Percentiles rank a stretch among this genome's conserved stretches.
phyloP scores from a whole-genome alignment of 768 basidiomycete genomes.

The Tulasnella sp. region DNA sequence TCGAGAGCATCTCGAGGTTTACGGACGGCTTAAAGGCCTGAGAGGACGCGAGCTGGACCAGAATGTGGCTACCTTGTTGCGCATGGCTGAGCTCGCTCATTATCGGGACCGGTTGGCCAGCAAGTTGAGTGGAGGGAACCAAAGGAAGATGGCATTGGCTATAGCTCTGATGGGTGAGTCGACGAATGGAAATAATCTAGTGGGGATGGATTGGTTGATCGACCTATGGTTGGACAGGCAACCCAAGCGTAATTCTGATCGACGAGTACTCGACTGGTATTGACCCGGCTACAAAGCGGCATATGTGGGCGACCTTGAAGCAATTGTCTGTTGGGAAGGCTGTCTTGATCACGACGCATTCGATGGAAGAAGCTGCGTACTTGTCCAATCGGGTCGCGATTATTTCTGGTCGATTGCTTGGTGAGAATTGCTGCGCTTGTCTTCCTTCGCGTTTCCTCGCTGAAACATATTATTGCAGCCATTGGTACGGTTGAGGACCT shows the following conservation, averaged over 20 bases:
- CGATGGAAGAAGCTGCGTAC: conserved; percentile 79
- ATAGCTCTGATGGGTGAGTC: conserved; percentile 60
- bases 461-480: conserved; percentile 36
- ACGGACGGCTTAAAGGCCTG: conserved; percentile 67
- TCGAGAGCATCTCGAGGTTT: conserved; percentile 62
- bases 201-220: background rate
- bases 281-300: conserved; percentile 74
- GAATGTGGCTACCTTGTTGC: conserved; percentile 52
- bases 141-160: conserved; percentile 65
- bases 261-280: conserved; percentile 81
- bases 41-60: conserved; percentile 42
- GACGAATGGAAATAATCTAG: background rate
- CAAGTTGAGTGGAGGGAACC: conserved; percentile 71
- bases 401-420: conserved; percentile 60
- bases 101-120: conserved; percentile 68
- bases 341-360: conserved; percentile 40
- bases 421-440: conserved; percentile 32
- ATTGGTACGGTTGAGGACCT: conserved; percentile 59
- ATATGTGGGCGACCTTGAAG: conserved; percentile 71
- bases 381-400: conserved; percentile 71
- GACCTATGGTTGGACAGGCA: conserved; percentile 38
- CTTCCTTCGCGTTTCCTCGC: background rate
- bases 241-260: conserved; percentile 68
- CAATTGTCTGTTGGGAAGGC: conserved; percentile 60
- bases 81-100: conserved; percentile 42